Evolutionary conservation across 2,329 filamentous ascomycete species (phyloP), one percentile per base, ranked within the genome.

Genomic region (Juglanconis juglandina): DNA sequence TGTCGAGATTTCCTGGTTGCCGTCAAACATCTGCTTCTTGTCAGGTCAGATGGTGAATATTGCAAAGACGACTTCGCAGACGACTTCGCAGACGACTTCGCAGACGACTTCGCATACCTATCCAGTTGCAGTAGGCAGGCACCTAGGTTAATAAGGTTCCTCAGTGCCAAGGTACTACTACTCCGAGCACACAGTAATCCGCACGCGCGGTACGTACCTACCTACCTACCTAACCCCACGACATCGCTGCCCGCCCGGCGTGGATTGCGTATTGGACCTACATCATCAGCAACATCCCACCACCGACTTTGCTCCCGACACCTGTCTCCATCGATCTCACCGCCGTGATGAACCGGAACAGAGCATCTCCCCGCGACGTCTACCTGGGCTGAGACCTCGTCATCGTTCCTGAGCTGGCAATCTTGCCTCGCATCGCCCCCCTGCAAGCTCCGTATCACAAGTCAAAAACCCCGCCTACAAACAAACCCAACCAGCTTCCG

Each of bases 381-480:
- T 48, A 52, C 52, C 41, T 50, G 55, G 54, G 47, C 58, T 63
- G 59, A 58, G 49, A 56, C 53, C 56, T 59, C 47, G 41, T 35
- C n/a, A 44, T 37, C 53, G 13, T 48, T 48, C 51, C 48, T 44
- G 32, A 34, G 44, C 53, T 46, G 50, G 44, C 48, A 46, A 54
- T 17, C 11, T 24, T 51, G 61, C 47, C 47, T 34, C 51, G 30
- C 47, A 56, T 46, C 41, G 9, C 54, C 35, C 56, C 52, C 50
- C 54, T 61, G 55, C 61, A 61, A 63, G 47, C 61, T 56, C 50
- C 56, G 61, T 53, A 53, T 54, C 44, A 53, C 58, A 48, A 60
- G 37, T 39, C 58, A 46, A 61, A 56, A 24, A 60, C 61, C 54
- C 53, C 58, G 54, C 54, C 58, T 41, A 44, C 44, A 33, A 24